Evolutionary conservation across 306 rosid genomes (phyloP), one percentile per base, ranked within the genome.

Genomic region (Vigna radiata): DNA sequence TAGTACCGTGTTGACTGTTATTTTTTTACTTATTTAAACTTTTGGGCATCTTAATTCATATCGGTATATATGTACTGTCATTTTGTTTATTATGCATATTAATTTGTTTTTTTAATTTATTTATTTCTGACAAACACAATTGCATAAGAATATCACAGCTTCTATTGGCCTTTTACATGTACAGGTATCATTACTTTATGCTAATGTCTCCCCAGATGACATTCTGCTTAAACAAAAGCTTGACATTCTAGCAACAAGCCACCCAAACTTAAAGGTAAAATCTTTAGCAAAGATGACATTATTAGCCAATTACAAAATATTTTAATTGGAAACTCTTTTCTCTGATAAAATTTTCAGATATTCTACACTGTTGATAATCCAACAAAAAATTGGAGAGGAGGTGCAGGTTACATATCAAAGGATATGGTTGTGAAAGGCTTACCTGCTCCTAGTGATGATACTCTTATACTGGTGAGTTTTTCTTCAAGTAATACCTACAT

Each of bases 171-270:
- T 81, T 85, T 48, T 71, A 56, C 75, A 41, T 49, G 36, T 65
- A 37, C 90, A 96, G 99, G 87, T 96, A 60, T 89, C 98, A 14
- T 88, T 96, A 78, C 84, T 96, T 74, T 96, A 88, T 85, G 97
- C 82, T 31, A 96, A 96, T 70, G 86, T 93, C 77, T 88, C 98
- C 76, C 96, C 97, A 8, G 98, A 93, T 84, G 99, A 96, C 84
- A 96, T 96, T 69, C 82, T 96, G 82, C 98, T 96, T 72, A 88
- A 93, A 83, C 90, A 93, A 92, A 96, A 91, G 89, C 94, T 96
- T 71, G 98, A 96, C 75, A 8, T 86, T 73, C 90, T 96, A 68
- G 96, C 93, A 15, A 68, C 90, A 73, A 81, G 88, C 86, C 97
- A 91, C 75, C 99, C 99, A 59, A 96, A 96, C 84, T 68, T 96